Conservation (phyloP, 345 rosid genomes). For the Camelina hispida region DNA sequence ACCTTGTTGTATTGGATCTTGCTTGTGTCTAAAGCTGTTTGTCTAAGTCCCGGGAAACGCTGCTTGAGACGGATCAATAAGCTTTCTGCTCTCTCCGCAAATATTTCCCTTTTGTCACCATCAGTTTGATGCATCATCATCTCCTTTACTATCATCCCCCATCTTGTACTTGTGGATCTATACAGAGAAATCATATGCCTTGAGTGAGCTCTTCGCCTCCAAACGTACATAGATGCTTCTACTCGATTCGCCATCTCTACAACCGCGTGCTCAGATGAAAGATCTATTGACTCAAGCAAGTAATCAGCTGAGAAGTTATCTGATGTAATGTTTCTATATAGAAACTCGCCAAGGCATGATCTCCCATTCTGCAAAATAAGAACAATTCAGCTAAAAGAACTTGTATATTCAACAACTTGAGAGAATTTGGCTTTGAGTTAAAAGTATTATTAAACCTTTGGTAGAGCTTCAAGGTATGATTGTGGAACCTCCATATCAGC, state of each 20-base stretch:
- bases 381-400: background rate
- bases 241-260: conserved; percentile 84
- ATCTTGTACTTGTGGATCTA: conserved; percentile 64
- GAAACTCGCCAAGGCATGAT: conserved; percentile 79
- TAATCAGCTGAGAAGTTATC: conserved; percentile 81
- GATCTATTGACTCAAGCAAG: conserved; percentile 84
- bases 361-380: conserved; percentile 72
- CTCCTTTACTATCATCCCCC: conserved; percentile 93
- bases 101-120: conserved; percentile 82
- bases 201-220: conserved; percentile 75
- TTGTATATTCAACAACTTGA: background rate
- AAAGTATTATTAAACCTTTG: conserved; percentile 60
- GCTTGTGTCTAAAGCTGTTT: conserved; percentile 85
- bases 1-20: conserved; percentile 98
- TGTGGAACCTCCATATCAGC: conserved; percentile 95
- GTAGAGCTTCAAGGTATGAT: conserved; percentile 79
- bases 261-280: conserved; percentile 81
- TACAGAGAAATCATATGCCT: conserved; percentile 58
- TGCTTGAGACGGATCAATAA: conserved; percentile 86
- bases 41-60: conserved; percentile 84
- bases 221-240: conserved; percentile 78
- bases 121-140: conserved; percentile 78
- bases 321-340: conserved; percentile 80
- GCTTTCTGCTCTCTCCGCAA: conserved; percentile 85
- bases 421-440: background rate